Evolutionary conservation across 2,329 filamentous ascomycete species (phyloP).

Genomic region (Balansia obtecta): DNA sequence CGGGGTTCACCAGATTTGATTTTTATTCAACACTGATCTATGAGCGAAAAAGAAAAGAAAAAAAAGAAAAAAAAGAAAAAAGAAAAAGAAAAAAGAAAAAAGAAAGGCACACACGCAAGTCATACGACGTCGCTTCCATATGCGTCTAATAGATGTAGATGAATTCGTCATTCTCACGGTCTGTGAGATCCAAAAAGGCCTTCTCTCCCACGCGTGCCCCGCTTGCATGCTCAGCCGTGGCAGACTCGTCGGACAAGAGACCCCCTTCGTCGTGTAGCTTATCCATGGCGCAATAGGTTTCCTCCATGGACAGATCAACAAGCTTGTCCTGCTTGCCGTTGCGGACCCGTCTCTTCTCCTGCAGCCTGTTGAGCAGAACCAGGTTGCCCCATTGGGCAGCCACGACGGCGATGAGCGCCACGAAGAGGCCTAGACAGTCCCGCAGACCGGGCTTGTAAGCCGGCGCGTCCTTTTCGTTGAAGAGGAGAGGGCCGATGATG

Average conservation of each 20-base stretch:
- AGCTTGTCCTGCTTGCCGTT: conserved; percentile 50
- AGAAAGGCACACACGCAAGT: no score
- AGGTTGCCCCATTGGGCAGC: conserved; percentile 42
- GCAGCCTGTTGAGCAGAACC: conserved; percentile 41
- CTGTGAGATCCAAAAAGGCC: conserved; percentile 48
- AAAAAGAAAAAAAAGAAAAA: no score
- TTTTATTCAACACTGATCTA: no score
- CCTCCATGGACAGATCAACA: conserved; percentile 48
- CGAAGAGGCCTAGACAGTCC: conserved; percentile 41
- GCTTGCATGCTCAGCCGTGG: conserved; percentile 8
- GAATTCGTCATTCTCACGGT: conserved; percentile 56
- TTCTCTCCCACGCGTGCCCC: conserved; percentile 29
- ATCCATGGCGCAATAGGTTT: conserved; percentile 25
- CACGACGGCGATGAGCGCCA: conserved; percentile 38
- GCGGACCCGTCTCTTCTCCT: conserved; percentile 39
- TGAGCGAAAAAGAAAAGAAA: no score
- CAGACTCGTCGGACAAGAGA: conserved; percentile 14
- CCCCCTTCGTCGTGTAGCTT: conserved; percentile 5
- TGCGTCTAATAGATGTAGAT: conserved; percentile 42
- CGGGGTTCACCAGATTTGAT: no score
- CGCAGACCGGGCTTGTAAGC: conserved; percentile 44
- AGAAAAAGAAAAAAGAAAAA: neutral
- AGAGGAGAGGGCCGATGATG: conserved; percentile 54
- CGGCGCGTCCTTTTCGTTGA: conserved; percentile 44
- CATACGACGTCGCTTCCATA: neutral